A percentile compares a stretch with the other conserved stretches of the same genome.
Conservation (phyloP, 2,329 filamentous ascomycete genomes). For the Geosmithia flava region DNA sequence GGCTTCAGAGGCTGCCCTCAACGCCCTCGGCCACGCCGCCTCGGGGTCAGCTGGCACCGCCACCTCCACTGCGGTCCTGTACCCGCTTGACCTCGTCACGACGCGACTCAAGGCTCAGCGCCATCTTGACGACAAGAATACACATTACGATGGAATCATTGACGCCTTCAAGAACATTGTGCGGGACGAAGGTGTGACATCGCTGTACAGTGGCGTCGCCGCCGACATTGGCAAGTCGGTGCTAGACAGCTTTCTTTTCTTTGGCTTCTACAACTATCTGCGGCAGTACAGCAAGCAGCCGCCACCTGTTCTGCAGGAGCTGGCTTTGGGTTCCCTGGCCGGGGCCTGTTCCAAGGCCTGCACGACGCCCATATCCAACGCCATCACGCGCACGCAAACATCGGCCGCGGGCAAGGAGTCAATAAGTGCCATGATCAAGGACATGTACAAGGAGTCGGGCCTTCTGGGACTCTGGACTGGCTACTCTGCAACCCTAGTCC, state of each 20-base stretch:
- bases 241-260: slow-evolving; percentile 74
- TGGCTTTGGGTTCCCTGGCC: slow-evolving; percentile 60
- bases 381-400: slow-evolving; percentile 74
- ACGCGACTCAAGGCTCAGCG: slow-evolving; percentile 73
- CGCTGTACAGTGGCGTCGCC: slow-evolving; percentile 56
- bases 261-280: slow-evolving; percentile 60
- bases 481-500: slow-evolving; percentile 66
- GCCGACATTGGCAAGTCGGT: slow-evolving; percentile 56
- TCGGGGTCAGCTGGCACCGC: slow-evolving; percentile 71
- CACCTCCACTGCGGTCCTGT: slow-evolving; percentile 65
- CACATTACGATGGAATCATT: slow-evolving; percentile 50
- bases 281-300: slow-evolving; percentile 18
- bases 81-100: slow-evolving; percentile 72
- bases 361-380: slow-evolving; percentile 70
- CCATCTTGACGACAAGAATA: slow-evolving; percentile 28
- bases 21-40: slow-evolving; percentile 69
- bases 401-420: slow-evolving; percentile 24
- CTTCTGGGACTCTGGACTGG: slow-evolving; percentile 74
- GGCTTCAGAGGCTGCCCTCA: slow-evolving; percentile 30
- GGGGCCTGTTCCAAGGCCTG: slow-evolving; percentile 64
- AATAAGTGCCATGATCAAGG: slow-evolving; percentile 44
- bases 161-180: slow-evolving; percentile 65
- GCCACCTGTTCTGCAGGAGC: slow-evolving; percentile 57
- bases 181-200: slow-evolving; percentile 56
- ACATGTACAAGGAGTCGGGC: slow-evolving; percentile 59